Base-by-base conservation (phyloP, 306 rosid species). In the Senna tora region DNA sequence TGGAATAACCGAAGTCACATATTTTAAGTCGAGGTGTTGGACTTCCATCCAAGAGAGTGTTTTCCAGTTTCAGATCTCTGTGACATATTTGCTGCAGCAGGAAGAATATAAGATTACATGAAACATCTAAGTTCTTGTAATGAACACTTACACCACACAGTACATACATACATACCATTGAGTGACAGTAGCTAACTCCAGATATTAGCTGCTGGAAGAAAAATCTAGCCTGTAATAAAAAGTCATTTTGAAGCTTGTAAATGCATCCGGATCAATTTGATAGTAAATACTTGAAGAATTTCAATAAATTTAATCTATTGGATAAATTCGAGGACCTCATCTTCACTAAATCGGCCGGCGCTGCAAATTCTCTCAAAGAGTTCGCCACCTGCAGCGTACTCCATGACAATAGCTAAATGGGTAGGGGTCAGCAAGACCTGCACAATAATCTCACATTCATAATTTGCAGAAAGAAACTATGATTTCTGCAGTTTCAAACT, bases 191-290 rank as follows among this genome's bases (percentile, higher is more conserved):
- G 80, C 96, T 84, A 73, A 94, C 99, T 74, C 99, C 99, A 32
- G 96, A 94, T 81, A 94, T 86, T 66, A 94, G 86, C 83, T 94
- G 99, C 80, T 88, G 99, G 89, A 94, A 94, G 92, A 94, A 94
- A 85, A 81, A 94, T 71, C 99, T 94, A 5, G 96, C 99, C 99
- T 94, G 93, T 17, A 66, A 67, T 69, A 45, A 67, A 75, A 20
- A 67, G 9, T 51, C 57, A 72, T 61, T 47, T 25, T 10, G n/a
- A 41, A 43, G 21, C 57, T 8, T 61, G 17, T 15, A 47, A 5
- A 30, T 45, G 16, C 6, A 21, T 53, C 30, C 6, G 9, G 46
- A 0, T 17, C n/a, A 59, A 34, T 58, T 41, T 3, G 46, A 41
- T 10, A 10, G 13, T 10, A 41, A 41, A 41, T 41, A 41, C 11